These are phyloP conservation scores for Allium cepa DNA, from an alignment of 106 monocot species.

Conservation along the genomic window DNA sequence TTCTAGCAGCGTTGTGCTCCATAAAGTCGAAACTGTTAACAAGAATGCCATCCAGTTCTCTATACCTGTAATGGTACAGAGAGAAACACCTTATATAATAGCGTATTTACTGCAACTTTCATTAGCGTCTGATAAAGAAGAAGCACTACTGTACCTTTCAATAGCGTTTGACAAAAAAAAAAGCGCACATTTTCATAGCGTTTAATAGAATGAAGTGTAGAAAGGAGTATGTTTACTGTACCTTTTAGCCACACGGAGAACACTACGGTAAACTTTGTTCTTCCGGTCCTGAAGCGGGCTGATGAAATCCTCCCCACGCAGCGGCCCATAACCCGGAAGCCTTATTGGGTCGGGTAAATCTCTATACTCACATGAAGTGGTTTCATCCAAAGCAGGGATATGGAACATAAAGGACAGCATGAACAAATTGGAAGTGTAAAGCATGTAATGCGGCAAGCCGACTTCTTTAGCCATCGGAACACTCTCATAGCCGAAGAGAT, in stretches of 20 bases:
- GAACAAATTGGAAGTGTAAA: conserved; percentile 22
- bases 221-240: background rate
- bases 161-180: too few species aligned
- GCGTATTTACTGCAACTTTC: too few species aligned
- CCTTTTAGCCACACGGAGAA: conserved; percentile 10
- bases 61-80: background rate
- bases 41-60: conserved; percentile 33
- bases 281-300: conserved; percentile 21
- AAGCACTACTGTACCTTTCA: too few species aligned
- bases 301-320: conserved; percentile 23
- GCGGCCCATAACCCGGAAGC: conserved; percentile 38
- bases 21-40: conserved; percentile 53
- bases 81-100: too few species aligned
- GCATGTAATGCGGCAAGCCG: conserved; percentile 26
- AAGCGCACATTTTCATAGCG: too few species aligned
- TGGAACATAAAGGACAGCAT: conserved; percentile 21
- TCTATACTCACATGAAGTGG: conserved; percentile 24
- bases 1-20: conserved; percentile 25
- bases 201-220: too few species aligned
- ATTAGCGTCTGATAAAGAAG: too few species aligned
- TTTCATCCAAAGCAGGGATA: conserved; percentile 23
- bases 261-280: conserved; percentile 5
- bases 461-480: conserved; percentile 25
- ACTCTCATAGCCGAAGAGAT: conserved; percentile 35
- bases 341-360: conserved; percentile 22